Base-by-base conservation (phyloP, 2,329 filamentous ascomycete genomes). In the Sporothrix variecibatus region DNA sequence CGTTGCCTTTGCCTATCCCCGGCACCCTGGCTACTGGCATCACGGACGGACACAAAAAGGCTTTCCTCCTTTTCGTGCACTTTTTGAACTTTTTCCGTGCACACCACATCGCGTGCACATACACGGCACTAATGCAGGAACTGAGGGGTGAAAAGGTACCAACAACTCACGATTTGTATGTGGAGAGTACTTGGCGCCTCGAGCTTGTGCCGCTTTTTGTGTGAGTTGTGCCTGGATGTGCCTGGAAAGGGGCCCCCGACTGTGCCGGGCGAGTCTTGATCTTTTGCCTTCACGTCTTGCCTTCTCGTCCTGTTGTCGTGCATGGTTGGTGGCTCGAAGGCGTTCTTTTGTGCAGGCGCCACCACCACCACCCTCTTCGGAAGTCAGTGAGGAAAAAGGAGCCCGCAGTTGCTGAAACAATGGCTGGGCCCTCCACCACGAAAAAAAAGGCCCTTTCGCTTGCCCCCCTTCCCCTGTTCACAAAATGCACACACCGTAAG, bases 101-200 rank as follows among this genome's bases (percentile, higher is more conserved):
- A 43, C 60, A 43, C 60, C 60, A 40, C 34, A 23, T 23, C n/a
- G 26, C 62, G 62, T 23, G 38, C 31, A 28, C 43, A 68, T 43
- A 68, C 23, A 20, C 31, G 67, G 20, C 67, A 51, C 67, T 70
- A 70, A 56, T 70, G 67, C 67, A 70, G 67, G 67, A 70, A 56
- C 67, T 56, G 67, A 34, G 12, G 38, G 34, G 34, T 26, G 20
- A 43, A 46, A 28, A 46, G 11, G 67, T 70, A 38, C 43, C 20
- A 3, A 11, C 12, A 9, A 1, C 67, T 28, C n/a, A 34, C n/a
- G 40, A 3, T 26, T 38, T 40, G 49, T 56, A 56, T 23, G 12
- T 7, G 49, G 11, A 12, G 9, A 20, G 43, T 70, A 70, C 67
- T 38, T 53, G 7, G 4, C 20, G 15, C 26, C 0, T 11, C 20